Conservation (phyloP, 306 rosid genomes). For the Canavalia ensiformis region DNA sequence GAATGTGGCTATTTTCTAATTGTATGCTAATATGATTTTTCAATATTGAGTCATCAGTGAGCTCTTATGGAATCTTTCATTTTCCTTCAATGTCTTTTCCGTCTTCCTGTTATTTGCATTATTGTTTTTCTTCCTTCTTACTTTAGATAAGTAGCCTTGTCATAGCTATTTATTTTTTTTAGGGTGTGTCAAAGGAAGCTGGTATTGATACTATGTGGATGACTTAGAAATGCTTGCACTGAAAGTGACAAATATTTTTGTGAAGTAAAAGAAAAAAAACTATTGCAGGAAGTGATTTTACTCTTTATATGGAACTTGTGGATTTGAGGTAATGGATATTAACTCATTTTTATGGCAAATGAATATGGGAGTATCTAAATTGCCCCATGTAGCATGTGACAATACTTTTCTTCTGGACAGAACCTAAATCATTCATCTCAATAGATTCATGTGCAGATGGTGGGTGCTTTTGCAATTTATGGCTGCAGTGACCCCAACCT, state of each 20-base stretch:
- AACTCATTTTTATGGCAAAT: constrained; percentile 5
- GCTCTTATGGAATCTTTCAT: neutral
- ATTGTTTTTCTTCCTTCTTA: constrained; percentile 15
- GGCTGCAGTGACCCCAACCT: constrained; percentile 11
- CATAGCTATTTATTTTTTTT: neutral
- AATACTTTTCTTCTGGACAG: constrained; percentile 31
- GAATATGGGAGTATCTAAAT: constrained; percentile 13
- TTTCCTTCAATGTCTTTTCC: constrained; percentile 12
- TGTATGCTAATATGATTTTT: constrained; percentile 12
- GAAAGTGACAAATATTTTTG: neutral
- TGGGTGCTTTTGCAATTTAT: constrained; percentile 5
- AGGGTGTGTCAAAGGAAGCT: constrained; percentile 11
- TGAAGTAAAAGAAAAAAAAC: neutral
- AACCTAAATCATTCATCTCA: constrained; percentile 9
- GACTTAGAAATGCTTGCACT: neutral
- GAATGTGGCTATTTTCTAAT: constrained; percentile 10
- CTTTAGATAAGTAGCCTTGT: constrained; percentile 29
- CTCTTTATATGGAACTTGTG: constrained; percentile 13
- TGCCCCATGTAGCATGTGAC: neutral
- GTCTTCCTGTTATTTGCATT: neutral
- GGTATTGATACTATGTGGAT: constrained; percentile 2
- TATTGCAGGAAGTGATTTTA: neutral
- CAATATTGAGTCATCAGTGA: neutral
- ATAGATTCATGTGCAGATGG: neutral
- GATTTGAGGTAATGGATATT: constrained; percentile 36